Percentiles rank a stretch among this genome's conserved stretches.
These are phyloP conservation scores for Fonsecaea nubica DNA, from an alignment of 2,329 filamentous ascomycete species.

Conservation along the genomic window DNA sequence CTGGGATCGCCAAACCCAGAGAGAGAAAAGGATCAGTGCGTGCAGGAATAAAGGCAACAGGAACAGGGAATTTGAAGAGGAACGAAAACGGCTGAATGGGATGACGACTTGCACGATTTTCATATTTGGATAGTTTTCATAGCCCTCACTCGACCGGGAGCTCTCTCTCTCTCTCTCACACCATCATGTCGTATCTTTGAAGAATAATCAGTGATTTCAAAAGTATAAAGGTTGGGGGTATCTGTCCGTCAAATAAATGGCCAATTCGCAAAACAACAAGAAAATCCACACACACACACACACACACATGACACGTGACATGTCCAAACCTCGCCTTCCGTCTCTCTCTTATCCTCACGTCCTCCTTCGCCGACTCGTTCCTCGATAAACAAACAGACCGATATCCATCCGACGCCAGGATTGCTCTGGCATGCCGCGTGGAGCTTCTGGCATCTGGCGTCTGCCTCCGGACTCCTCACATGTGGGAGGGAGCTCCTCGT, in stretches of 20 bases:
- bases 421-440: too few species aligned
- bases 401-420: too few species aligned
- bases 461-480: too few species aligned
- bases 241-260: slow-evolving; percentile 14
- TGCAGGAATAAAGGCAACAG: too few species aligned
- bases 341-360: neutral
- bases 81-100: too few species aligned
- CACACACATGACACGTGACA: too few species aligned
- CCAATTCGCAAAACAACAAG: neutral
- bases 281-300: neutral
- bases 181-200: neutral
- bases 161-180: neutral
- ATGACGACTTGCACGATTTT: neutral
- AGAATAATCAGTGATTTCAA: neutral
- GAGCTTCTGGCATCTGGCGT: too few species aligned
- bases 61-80: too few species aligned
- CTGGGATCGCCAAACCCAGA: too few species aligned
- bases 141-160: neutral
- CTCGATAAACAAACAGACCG: neutral
- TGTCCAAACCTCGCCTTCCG: neutral
- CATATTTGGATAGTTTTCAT: neutral
- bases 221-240: slow-evolving; percentile 4
- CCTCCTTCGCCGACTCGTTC: neutral
- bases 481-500: neutral
- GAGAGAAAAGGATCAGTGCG: too few species aligned